Percentiles rank a stretch among this genome's conserved stretches.
Conservation (phyloP, 2,329 filamentous ascomycete species). For the Zymoseptoria brevis region DNA sequence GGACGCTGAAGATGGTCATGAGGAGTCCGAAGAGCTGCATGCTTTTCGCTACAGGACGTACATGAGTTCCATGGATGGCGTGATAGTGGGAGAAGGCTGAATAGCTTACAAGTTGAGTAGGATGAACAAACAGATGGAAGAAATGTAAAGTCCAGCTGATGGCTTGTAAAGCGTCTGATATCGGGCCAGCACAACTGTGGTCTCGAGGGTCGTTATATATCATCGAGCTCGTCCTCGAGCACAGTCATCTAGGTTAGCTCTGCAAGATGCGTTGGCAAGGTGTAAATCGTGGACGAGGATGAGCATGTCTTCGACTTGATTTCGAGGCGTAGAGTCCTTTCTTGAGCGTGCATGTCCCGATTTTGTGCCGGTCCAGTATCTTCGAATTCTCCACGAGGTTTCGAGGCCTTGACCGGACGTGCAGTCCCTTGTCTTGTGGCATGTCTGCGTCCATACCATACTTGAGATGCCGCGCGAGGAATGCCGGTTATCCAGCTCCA, state of each 20-base stretch:
- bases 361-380: not conserved
- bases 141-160: not conserved
- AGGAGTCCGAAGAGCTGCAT: not conserved
- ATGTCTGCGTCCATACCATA: not conserved
- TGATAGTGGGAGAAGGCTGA: not conserved
- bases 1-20: not conserved
- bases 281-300: not conserved
- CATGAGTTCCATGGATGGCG: not conserved
- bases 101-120: not conserved
- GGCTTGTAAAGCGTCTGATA: not conserved
- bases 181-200: not conserved
- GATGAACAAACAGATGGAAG: not conserved
- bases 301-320: not conserved
- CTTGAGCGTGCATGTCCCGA: not conserved
- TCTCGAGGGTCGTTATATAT: not conserved
- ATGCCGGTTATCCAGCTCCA: not conserved
- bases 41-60: not conserved
- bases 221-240: too few species aligned
- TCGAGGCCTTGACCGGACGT: not conserved
- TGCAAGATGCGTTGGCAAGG: not conserved
- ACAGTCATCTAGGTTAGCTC: too few species aligned
- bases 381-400: too few species aligned
- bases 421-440: not conserved
- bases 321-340: not conserved
- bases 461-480: not conserved